Evolutionary conservation across 768 basidiomycete species (phyloP).

Genomic region (Auricularia cornea): DNA sequence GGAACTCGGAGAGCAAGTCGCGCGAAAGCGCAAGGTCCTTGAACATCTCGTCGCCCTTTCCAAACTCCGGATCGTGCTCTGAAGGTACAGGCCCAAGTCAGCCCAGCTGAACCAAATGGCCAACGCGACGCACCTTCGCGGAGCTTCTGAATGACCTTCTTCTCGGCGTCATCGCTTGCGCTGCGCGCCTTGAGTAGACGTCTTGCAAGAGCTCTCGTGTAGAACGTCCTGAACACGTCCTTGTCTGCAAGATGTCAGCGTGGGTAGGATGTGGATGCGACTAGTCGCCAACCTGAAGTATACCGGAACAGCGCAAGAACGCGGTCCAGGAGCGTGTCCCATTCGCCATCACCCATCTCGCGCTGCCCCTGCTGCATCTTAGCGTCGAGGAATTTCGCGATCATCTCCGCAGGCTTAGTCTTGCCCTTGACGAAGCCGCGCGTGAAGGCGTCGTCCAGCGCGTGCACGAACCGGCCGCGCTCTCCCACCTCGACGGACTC

Average conservation of each 20-base stretch:
- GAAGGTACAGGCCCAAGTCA: too few species aligned
- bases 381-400: constrained; percentile 83
- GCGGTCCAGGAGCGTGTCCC: constrained; percentile 52
- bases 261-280: too few species aligned
- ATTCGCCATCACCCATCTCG: constrained; percentile 50
- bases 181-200: constrained; percentile 75
- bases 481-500: constrained; percentile 14
- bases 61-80: constrained; percentile 96
- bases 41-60: constrained; percentile 93
- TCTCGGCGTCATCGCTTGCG: constrained; percentile 83
- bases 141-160: constrained; percentile 73
- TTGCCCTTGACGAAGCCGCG: constrained; percentile 65
- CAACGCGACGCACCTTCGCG: constrained; percentile 74
- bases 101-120: too few species aligned
- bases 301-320: constrained; percentile 73
- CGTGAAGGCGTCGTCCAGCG: constrained; percentile 50
- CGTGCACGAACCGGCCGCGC: background rate
- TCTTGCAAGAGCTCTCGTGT: constrained; percentile 82
- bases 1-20: constrained; percentile 63
- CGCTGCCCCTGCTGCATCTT: constrained; percentile 85
- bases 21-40: constrained; percentile 74
- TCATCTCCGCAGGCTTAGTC: constrained; percentile 85
- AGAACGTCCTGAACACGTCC: constrained; percentile 90
- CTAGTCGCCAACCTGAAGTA: constrained; percentile 41
- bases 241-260: constrained; percentile 42